Conservation (phyloP, 805 yeast genomes). For the Candida jianshihensis region DNA sequence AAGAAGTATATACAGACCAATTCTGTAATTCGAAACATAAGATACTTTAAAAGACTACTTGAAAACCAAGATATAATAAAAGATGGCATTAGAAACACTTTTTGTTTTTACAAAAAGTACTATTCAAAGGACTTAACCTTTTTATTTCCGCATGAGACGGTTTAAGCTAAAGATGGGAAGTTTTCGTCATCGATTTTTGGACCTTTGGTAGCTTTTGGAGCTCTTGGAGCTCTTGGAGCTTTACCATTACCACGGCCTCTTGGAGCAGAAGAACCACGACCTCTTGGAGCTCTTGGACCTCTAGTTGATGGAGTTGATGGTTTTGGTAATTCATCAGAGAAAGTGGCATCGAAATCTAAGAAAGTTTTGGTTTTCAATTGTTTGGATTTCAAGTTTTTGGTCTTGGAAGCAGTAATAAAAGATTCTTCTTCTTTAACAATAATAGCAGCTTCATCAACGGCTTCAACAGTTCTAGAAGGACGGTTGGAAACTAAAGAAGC, state of each 20-base stretch:
- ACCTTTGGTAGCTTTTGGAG: conserved; percentile 26
- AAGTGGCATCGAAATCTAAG: conserved; percentile 68
- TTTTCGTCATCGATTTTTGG: conserved; percentile 49
- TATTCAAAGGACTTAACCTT: too few species aligned
- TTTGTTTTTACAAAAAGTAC: too few species aligned
- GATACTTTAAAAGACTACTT: too few species aligned
- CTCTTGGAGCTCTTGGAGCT: conserved; percentile 22
- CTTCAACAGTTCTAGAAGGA: conserved; percentile 32
- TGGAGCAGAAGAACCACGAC: conserved; percentile 24
- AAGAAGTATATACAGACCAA: too few species aligned
- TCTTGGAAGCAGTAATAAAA: conserved; percentile 50
- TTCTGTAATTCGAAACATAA: too few species aligned
- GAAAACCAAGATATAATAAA: too few species aligned
- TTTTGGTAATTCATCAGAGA: conserved; percentile 48
- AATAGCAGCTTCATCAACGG: conserved; percentile 43
- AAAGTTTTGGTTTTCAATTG: conserved; percentile 73
- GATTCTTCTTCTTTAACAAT: conserved; percentile 60
- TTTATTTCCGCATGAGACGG: too few species aligned
- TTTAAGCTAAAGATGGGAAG: conserved; percentile 64
- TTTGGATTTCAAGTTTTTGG: conserved; percentile 67
- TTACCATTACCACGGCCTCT: conserved; percentile 10
- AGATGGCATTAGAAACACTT: too few species aligned
- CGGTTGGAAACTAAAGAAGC: conserved; percentile 45
- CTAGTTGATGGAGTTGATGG: conserved; percentile 26
- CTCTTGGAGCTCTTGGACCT: conserved; percentile 31